These are phyloP conservation scores for Wickerhamiella bombiphila DNA, from an alignment of 805 yeast species.

Conservation along the genomic window DNA sequence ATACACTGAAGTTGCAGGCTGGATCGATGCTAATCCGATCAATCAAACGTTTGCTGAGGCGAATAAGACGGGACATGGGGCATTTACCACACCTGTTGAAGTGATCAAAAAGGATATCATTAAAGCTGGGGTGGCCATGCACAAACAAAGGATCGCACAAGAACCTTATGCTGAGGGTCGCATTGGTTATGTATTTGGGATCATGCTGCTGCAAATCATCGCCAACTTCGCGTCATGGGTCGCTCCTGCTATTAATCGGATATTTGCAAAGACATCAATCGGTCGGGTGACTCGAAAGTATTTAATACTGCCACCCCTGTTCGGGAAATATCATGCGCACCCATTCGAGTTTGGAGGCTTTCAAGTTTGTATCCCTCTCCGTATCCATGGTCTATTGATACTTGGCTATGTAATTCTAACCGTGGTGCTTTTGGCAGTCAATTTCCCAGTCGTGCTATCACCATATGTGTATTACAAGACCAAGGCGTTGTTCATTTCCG, in stretches of 20 bases:
- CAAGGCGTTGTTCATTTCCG: background rate
- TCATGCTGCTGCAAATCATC: conserved; percentile 5
- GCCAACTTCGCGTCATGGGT: conserved; percentile 8
- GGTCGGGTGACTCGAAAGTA: conserved; percentile 4
- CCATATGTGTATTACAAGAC: background rate
- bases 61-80: too few relatives aligned
- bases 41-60: background rate
- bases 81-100: background rate
- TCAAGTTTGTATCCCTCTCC: conserved; percentile 24
- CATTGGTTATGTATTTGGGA: conserved; percentile 7
- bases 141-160: background rate
- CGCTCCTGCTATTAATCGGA: conserved; percentile 2
- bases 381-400: conserved; percentile 14
- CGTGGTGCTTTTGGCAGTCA: background rate
- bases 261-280: conserved; percentile 3
- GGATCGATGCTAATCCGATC: background rate
- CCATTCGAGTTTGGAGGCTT: conserved; percentile 5
- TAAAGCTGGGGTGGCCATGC: background rate
- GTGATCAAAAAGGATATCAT: background rate
- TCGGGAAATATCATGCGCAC: conserved; percentile 3
- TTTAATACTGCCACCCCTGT: conserved; percentile 6
- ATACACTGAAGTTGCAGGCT: background rate
- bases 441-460: background rate
- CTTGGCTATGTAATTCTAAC: conserved; percentile 4
- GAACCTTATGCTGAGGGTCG: conserved; percentile 5